Evolutionary conservation across 2,329 filamentous ascomycete genomes (phyloP), one percentile per base, ranked within the genome.

Genomic region (Clonostachys rosea): DNA sequence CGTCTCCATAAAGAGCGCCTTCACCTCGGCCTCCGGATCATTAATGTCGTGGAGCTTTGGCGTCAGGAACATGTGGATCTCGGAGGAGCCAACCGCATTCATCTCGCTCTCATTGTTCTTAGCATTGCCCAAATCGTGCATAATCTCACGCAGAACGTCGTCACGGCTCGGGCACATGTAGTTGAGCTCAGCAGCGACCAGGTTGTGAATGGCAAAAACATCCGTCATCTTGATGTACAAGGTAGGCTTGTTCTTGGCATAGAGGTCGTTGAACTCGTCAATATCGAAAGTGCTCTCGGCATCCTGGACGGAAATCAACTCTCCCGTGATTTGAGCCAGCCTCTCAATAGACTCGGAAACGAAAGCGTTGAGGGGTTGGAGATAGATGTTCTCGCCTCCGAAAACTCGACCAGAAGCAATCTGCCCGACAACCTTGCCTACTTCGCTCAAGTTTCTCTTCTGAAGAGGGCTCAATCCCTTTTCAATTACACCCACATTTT

Each of bases 151-250:
- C 48, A 99, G 78, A 50, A 91, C 79, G 62, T 99, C 94, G 55
- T 96, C 92, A 34, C 88, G 83, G 51, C 75, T 80, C 2, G 89
- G 86, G 57, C 89, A 95, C 50, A 97, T 84, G 48, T 76, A 75
- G 6, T 84, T 73, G 43, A 96, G 80, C 56, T 97, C 90, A 20
- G 84, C 77, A 4, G 89, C 85, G 47, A 97, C 80, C 18, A 97
- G 78, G 53, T 86, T 90, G 68, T 99, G 95, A 49, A 99, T 92
- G 43, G 92, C 89, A 64, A 99, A 97, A 48, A 99, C 91, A 64
- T 99, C 94, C 14, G 88, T 82, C 81, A 99, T 92, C 71, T 99
- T 99, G 74, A 99, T 96, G 72, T 97, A 99, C n/a, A 99, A 76
- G 0, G 92, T 97, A 7, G 94, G 94, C 67, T 96, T 96, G 53